Evolutionary conservation across 1,284 basidiomycete genomes (phyloP).

Genomic region (Trametes versicolor): DNA sequence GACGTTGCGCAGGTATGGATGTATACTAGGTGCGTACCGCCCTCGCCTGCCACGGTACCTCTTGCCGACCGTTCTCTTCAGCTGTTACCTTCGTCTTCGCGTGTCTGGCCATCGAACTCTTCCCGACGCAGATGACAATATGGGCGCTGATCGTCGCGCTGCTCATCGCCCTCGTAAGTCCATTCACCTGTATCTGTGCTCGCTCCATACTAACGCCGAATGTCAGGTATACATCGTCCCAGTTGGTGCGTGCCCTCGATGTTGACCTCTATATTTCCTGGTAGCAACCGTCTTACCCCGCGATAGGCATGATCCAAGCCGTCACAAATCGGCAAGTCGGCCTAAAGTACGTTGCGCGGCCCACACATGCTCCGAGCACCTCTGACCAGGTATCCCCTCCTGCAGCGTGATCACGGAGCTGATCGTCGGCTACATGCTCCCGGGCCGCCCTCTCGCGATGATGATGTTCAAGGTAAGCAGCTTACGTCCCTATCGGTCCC

Average conservation of each 20-base stretch:
- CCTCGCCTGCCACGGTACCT: background rate
- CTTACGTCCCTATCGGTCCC: background rate
- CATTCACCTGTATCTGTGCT: background rate
- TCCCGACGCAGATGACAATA: conserved; percentile 71
- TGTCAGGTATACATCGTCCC: conserved; percentile 56
- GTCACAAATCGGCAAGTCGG: conserved; percentile 62
- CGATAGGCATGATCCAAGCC: conserved; percentile 59
- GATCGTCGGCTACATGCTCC: conserved; percentile 57
- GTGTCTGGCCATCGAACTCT: conserved; percentile 73
- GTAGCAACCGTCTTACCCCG: background rate
- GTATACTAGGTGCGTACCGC: conserved; percentile 43
- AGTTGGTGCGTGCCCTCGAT: conserved; percentile 42
- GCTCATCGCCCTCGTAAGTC: conserved; percentile 44
- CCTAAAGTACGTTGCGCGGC: conserved; percentile 46
- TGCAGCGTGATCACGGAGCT: conserved; percentile 58
- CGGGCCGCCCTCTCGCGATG: conserved; percentile 57
- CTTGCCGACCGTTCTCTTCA: conserved; percentile 21
- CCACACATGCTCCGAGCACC: background rate
- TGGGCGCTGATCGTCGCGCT: conserved; percentile 62
- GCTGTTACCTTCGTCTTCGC: conserved; percentile 65
- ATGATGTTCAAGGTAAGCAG: conserved; percentile 52
- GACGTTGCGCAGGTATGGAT: conserved; percentile 35
- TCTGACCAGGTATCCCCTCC: background rate
- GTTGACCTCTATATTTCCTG: too few species aligned
- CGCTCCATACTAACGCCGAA: background rate